A percentile compares a stretch with the other conserved stretches of the same genome.
Evolutionary conservation across 129 eudicot genomes (phyloP).

Genomic region (Solidago caesia): DNA sequence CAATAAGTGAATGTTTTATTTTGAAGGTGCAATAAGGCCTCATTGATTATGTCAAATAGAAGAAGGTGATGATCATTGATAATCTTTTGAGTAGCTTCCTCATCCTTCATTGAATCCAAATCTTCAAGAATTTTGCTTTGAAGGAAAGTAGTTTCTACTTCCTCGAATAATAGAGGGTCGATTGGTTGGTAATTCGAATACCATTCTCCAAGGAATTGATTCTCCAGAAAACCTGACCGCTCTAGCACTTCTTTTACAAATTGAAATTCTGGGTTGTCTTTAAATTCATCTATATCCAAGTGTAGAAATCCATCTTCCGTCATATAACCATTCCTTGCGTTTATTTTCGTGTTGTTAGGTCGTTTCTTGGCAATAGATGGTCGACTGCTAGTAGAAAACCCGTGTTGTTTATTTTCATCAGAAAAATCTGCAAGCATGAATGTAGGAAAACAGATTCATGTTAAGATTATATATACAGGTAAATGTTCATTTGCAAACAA

Average conservation of each 20-base stretch:
- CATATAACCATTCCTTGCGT: neutral
- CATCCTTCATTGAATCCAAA: conserved; percentile 30
- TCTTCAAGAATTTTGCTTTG: conserved; percentile 34
- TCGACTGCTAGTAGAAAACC: conserved; percentile 17
- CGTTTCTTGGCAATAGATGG: conserved; percentile 9
- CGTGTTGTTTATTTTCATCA: neutral
- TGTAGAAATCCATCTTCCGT: conserved; percentile 19
- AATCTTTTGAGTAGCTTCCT: conserved; percentile 43
- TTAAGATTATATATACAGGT: too few relatives aligned
- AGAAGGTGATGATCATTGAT: conserved; percentile 47
- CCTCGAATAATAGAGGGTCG: conserved; percentile 57
- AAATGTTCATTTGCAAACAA: too few relatives aligned
- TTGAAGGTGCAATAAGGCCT: conserved; percentile 59
- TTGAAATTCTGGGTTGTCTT: conserved; percentile 47
- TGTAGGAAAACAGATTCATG: conserved; percentile 9
- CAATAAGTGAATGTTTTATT: conserved; percentile 56
- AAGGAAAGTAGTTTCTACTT: conserved; percentile 47
- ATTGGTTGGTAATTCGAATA: conserved; percentile 60
- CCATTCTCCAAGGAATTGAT: conserved; percentile 61
- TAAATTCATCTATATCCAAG: conserved; percentile 28
- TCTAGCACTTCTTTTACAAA: conserved; percentile 61
- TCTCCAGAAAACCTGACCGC: conserved; percentile 53
- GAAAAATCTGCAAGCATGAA: conserved; percentile 21
- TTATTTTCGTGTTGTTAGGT: neutral
- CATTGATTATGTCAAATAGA: conserved; percentile 71